A percentile compares a stretch with the other conserved stretches of the same genome.
phyloP scores from a whole-genome alignment of 345 rosid genomes.

The Leavenworthia alabamica region DNA sequence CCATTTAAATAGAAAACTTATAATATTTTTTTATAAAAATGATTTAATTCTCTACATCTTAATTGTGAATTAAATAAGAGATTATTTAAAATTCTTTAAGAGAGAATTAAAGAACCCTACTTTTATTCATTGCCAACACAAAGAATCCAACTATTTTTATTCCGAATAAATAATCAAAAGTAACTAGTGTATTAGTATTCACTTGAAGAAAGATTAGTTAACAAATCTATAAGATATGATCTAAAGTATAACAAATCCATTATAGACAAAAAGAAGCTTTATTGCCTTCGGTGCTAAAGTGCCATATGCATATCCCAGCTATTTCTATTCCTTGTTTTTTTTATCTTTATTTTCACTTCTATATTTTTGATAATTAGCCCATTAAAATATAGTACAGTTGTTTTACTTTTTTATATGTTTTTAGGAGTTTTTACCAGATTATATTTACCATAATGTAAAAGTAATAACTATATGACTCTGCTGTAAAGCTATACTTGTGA shows the following conservation, averaged over 20 bases:
- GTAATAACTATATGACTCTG: not conserved
- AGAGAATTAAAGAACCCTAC: slow-evolving; percentile 32
- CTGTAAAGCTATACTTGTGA: not conserved
- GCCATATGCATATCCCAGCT: slow-evolving; percentile 27
- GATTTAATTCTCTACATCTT: not conserved
- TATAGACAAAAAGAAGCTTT: slow-evolving; percentile 44
- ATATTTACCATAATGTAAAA: not conserved
- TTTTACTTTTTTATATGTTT: not conserved
- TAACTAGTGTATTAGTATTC: not conserved
- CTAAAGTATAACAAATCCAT: slow-evolving; percentile 1
- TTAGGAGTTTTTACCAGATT: not conserved
- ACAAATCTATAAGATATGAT: not conserved
- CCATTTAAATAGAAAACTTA: no score
- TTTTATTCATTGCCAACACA: slow-evolving; percentile 45
- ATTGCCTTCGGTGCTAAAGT: slow-evolving; percentile 16
- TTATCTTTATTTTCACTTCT: not conserved
- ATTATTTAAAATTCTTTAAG: slow-evolving; percentile 14
- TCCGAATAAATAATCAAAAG: not conserved
- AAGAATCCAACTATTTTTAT: slow-evolving; percentile 41
- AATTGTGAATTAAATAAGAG: not conserved
- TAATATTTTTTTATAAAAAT: no score
- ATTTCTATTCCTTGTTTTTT: not conserved
- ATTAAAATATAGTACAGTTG: not conserved
- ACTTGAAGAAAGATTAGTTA: not conserved
- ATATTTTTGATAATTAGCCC: not conserved